Percentiles rank a stretch among this genome's conserved stretches.
Conservation (phyloP, 2,329 filamentous ascomycete species). For the Pseudogymnoascus sp. region DNA sequence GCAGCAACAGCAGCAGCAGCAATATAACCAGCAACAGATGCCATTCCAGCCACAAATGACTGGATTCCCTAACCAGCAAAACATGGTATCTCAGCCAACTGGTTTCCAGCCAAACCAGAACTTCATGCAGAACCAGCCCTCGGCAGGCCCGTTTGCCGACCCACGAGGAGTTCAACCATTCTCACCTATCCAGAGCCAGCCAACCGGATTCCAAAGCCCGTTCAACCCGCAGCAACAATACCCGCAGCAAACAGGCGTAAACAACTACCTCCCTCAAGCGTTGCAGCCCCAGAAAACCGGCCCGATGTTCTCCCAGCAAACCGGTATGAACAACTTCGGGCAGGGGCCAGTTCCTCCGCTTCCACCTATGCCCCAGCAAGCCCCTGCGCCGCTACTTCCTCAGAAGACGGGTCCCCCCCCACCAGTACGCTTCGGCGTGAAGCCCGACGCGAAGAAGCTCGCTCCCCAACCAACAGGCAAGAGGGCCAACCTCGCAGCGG, state of each 20-base stretch:
- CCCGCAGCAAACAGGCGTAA: constrained; percentile 38
- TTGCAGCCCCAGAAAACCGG: constrained; percentile 53
- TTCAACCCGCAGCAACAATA: constrained; percentile 32
- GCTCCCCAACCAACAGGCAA: constrained; percentile 79
- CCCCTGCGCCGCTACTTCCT: constrained; percentile 55
- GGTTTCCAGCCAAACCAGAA: constrained; percentile 40
- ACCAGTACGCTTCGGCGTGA: constrained; percentile 79
- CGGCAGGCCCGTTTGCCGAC: constrained; percentile 45
- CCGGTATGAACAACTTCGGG: constrained; percentile 43
- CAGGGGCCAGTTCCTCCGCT: constrained; percentile 35
- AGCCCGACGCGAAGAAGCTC: constrained; percentile 63
- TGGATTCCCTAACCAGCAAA: constrained; percentile 28
- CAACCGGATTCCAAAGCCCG: constrained; percentile 38
- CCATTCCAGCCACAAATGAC: constrained; percentile 35
- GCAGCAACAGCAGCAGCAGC: constrained; percentile 36
- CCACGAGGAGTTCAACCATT: constrained; percentile 44
- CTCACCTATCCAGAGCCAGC: constrained; percentile 41
- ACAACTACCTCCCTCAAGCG: constrained; percentile 49
- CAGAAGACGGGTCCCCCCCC: constrained; percentile 83
- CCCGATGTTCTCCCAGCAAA: constrained; percentile 42
- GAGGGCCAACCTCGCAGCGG: constrained; percentile 83
- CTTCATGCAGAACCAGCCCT: constrained; percentile 37
- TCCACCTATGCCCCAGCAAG: constrained; percentile 46
- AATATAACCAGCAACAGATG: constrained; percentile 48
- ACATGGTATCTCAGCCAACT: constrained; percentile 28